Evolutionary conservation across 1,284 basidiomycete species (phyloP).

Genomic region (Meira nashicola): DNA sequence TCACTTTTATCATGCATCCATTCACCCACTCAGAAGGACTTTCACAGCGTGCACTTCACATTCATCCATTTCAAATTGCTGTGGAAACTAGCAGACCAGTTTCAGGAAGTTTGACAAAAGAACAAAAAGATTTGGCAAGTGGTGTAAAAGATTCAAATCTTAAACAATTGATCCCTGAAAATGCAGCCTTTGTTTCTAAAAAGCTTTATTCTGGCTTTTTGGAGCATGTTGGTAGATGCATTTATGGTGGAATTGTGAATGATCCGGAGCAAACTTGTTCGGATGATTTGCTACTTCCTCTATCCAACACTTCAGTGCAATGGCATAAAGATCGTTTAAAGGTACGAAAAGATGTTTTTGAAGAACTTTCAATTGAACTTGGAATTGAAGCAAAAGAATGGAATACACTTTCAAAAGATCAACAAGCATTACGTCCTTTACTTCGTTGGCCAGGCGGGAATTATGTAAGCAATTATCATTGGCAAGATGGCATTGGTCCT

Average conservation of each 20-base stretch:
- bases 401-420: background rate
- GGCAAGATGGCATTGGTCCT: constrained; percentile 66
- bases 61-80: no score
- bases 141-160: no score
- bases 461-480: constrained; percentile 63
- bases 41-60: no score
- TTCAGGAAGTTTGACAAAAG: no score
- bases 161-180: no score
- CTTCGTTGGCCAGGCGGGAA: constrained; percentile 62
- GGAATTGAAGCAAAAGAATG: constrained; percentile 52
- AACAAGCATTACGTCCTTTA: constrained; percentile 54
- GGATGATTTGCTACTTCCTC: constrained; percentile 34
- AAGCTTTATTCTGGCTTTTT: constrained; percentile 36
- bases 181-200: constrained; percentile 17
- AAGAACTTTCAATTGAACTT: no score
- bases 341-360: constrained; percentile 60
- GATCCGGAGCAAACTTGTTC: constrained; percentile 55
- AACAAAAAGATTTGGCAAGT: no score
- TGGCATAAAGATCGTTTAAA: constrained; percentile 53
- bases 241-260: constrained; percentile 63
- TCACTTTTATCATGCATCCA: no score
- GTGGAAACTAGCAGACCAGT: no score
- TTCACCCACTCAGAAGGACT: no score
- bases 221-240: constrained; percentile 57
- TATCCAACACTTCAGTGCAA: background rate